phyloP scores from a whole-genome alignment of 345 rosid species.

The Viola odorata region DNA sequence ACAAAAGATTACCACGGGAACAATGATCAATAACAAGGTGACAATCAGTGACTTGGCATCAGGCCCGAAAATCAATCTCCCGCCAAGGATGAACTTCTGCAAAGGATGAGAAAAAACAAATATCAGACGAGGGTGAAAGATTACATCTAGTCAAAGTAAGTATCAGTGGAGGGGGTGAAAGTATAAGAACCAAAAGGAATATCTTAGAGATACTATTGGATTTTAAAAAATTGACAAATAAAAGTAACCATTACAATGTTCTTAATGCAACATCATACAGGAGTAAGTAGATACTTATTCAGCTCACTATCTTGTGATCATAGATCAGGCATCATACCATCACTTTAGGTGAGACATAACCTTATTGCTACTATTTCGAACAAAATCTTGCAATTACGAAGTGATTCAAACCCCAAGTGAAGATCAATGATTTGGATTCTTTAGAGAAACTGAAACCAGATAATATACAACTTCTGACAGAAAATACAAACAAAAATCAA shows the following conservation, averaged over 20 bases:
- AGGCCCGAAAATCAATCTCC: slow-evolving; percentile 96
- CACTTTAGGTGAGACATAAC: not conserved
- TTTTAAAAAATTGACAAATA: not conserved
- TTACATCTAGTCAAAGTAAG: not conserved
- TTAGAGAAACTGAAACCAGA: too few relatives aligned
- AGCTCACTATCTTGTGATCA: not conserved
- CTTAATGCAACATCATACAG: not conserved
- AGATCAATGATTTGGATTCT: too few relatives aligned
- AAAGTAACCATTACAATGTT: not conserved
- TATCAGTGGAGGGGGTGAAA: not conserved
- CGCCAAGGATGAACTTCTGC: slow-evolving; percentile 84
- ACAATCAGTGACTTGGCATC: slow-evolving; percentile 76
- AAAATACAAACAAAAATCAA: too few relatives aligned
- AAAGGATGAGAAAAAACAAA: slow-evolving; percentile 16
- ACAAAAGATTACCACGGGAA: slow-evolving; percentile 71
- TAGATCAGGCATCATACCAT: not conserved
- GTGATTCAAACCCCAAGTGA: too few relatives aligned
- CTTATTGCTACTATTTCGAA: not conserved
- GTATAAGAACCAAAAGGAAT: slow-evolving; percentile 2
- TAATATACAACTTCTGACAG: too few relatives aligned
- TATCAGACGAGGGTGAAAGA: slow-evolving; percentile 2
- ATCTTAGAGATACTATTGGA: not conserved
- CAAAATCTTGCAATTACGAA: too few relatives aligned
- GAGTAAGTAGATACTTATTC: not conserved
- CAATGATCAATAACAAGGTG: slow-evolving; percentile 67